phyloP scores from a whole-genome alignment of 2,329 filamentous ascomycete genomes.

The Colletotrichum eremochloae region DNA sequence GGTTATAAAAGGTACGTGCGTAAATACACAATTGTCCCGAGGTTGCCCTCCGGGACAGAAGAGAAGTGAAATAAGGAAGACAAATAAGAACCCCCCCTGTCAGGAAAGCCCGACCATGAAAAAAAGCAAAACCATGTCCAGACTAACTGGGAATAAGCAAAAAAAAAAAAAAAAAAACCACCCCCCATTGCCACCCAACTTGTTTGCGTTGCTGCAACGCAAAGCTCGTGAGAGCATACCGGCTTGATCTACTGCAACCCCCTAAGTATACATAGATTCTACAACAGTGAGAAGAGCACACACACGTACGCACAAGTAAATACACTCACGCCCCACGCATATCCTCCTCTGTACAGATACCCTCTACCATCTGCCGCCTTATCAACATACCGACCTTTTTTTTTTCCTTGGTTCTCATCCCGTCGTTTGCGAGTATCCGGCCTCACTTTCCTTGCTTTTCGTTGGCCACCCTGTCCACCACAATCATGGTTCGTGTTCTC shows the following conservation, averaged over 20 bases:
- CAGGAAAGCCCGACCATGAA: not conserved
- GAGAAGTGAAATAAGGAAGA: not conserved
- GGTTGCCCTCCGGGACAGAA: not conserved
- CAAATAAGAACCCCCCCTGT: not conserved
- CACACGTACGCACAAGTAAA: not conserved
- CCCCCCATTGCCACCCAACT: not conserved
- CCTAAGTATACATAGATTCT: constrained; percentile 40
- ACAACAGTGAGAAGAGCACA: constrained; percentile 8
- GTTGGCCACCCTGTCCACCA: not conserved
- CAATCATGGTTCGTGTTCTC: constrained; percentile 6
- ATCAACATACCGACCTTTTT: not conserved
- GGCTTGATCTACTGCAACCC: constrained; percentile 42
- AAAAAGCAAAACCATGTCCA: constrained; percentile 6
- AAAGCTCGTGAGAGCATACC: constrained; percentile 45
- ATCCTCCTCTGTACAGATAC: constrained; percentile 9
- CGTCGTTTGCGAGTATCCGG: constrained; percentile 40
- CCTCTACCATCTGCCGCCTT: not conserved
- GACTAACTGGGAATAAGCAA: constrained; percentile 20
- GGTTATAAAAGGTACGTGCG: constrained; percentile 13
- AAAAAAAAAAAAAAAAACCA: not conserved
- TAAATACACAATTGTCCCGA: constrained; percentile 14
- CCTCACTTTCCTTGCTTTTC: constrained; percentile 23
- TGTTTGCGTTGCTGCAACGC: constrained; percentile 24
- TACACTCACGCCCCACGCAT: constrained; percentile 1
- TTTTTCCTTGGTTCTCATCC: constrained; percentile 28